These are phyloP conservation scores for Lentinula lateritia DNA, from an alignment of 768 basidiomycete species.

Conservation along the genomic window DNA sequence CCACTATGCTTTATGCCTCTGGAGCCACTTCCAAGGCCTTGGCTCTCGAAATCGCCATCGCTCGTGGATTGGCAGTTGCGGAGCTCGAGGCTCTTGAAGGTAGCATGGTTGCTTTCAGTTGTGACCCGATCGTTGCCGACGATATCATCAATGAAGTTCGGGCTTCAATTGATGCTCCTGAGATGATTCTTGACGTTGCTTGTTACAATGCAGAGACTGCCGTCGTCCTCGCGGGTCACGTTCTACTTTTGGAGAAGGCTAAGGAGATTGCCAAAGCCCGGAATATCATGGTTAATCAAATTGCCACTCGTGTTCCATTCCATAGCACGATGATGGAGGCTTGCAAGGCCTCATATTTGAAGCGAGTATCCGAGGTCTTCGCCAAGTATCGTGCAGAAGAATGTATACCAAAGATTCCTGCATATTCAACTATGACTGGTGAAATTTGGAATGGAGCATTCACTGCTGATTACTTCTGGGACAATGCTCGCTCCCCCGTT, in stretches of 20 bases:
- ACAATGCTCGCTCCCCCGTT: constrained; percentile 19
- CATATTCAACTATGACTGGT: constrained; percentile 22
- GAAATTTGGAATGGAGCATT: constrained; percentile 10
- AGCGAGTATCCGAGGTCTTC: background rate
- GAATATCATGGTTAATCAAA: constrained; percentile 18
- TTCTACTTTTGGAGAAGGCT: constrained; percentile 12
- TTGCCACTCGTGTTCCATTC: constrained; percentile 20
- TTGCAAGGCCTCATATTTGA: constrained; percentile 11
- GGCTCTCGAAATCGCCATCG: constrained; percentile 38
- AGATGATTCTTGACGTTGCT: constrained; percentile 18
- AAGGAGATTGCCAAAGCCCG: constrained; percentile 14
- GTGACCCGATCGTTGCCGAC: constrained; percentile 17
- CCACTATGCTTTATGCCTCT: constrained; percentile 23
- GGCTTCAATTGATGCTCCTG: background rate
- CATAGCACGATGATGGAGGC: constrained; percentile 23
- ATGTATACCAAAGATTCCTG: constrained; percentile 7
- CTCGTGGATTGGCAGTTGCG: constrained; percentile 26
- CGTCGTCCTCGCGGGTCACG: constrained; percentile 21
- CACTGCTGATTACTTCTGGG: constrained; percentile 24
- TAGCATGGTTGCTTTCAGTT: constrained; percentile 8
- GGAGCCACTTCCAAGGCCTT: constrained; percentile 29
- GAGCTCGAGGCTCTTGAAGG: background rate
- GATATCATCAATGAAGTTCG: constrained; percentile 2
- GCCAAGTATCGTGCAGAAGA: background rate
- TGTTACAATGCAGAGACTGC: constrained; percentile 24